Conservation (phyloP, 2,329 filamentous ascomycete genomes). For the Emmonsia crescens region DNA sequence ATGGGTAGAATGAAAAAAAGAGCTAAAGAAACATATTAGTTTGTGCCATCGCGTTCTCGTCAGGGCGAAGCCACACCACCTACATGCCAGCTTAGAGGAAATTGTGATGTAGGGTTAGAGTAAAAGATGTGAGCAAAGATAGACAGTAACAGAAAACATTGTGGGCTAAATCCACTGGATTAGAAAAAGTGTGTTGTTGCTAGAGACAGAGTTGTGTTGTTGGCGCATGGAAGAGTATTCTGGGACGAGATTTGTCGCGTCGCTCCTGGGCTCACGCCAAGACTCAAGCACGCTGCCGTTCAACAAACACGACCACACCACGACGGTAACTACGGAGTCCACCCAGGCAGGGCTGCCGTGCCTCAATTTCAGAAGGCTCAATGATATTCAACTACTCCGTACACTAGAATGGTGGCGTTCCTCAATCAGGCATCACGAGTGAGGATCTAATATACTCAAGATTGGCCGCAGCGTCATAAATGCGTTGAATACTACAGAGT, state of each 20-base stretch:
- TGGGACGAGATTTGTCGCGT: no score
- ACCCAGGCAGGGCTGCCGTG: no score
- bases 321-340: no score
- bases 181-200: neutral
- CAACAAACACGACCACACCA: no score
- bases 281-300: no score
- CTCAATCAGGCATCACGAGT: neutral
- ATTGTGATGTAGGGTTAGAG: neutral
- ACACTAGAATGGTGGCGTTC: neutral
- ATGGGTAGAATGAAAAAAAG: neutral
- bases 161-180: neutral
- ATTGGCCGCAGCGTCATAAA: no score
- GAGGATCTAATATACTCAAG: no score
- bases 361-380: neutral
- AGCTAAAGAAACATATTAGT: neutral
- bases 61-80: neutral
- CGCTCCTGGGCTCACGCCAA: neutral
- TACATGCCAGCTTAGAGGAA: neutral
- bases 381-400: neutral
- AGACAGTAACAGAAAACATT: neutral
- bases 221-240: neutral
- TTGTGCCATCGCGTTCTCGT: neutral
- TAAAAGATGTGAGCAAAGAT: neutral
- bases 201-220: neutral
- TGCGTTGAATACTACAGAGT: no score